A percentile compares a stretch with the other conserved stretches of the same genome.
Conservation (phyloP, 306 rosid species). For the Vicia faba region DNA sequence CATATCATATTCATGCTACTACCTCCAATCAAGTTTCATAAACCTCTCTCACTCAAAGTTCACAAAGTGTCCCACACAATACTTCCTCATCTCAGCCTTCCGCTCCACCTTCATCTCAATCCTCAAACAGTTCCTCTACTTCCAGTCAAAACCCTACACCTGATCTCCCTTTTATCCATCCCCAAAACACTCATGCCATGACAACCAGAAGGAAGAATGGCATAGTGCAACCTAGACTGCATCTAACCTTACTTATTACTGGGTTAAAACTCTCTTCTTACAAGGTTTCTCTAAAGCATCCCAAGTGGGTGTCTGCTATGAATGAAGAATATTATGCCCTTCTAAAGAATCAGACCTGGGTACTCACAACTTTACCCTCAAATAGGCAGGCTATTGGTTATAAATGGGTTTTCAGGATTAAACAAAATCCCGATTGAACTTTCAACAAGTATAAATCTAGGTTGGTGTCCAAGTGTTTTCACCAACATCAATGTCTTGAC, state of each 20-base stretch:
- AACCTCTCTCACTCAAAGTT: too few species aligned
- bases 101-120: too few species aligned
- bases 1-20: too few species aligned
- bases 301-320: not conserved
- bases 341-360: not conserved
- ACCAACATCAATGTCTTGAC: not conserved
- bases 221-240: not conserved
- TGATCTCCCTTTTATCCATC: not conserved
- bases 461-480: not conserved
- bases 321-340: not conserved
- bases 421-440: not conserved
- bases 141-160: too few species aligned
- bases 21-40: too few species aligned
- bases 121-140: too few species aligned
- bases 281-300: not conserved
- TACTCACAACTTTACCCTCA: not conserved
- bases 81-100: too few species aligned
- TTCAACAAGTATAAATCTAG: not conserved
- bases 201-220: not conserved
- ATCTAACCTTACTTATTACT: not conserved
- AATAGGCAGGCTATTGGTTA: too few species aligned
- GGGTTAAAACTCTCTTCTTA: not conserved
- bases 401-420: not conserved
- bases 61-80: too few species aligned
- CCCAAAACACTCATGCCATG: not conserved